A percentile compares a stretch with the other conserved stretches of the same genome.
These are phyloP conservation scores for Dictyophora rubrovolvata DNA, from an alignment of 768 basidiomycete genomes.

Conservation along the genomic window DNA sequence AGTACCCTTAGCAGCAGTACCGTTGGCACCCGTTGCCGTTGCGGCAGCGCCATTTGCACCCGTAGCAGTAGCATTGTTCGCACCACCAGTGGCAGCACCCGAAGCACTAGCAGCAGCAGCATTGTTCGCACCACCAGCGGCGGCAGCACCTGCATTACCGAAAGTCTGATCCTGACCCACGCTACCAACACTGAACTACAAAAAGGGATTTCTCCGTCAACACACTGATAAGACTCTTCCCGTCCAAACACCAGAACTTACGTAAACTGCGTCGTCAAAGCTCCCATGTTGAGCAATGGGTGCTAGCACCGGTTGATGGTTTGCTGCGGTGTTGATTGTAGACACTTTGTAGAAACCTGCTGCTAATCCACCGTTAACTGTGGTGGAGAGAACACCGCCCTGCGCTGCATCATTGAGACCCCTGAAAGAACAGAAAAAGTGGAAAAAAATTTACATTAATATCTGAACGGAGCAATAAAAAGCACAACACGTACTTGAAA, in stretches of 20 bases:
- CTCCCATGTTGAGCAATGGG: constrained; percentile 52
- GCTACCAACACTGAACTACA: constrained; percentile 21
- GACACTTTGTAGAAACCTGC: constrained; percentile 49
- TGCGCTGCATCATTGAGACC: constrained; percentile 34
- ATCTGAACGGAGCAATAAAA: neutral
- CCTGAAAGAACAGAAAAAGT: constrained; percentile 13
- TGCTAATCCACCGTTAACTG: constrained; percentile 45
- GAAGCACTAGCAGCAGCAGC: constrained; percentile 9
- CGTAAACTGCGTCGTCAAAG: constrained; percentile 52
- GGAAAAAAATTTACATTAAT: too few relatives aligned
- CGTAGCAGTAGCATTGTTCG: constrained; percentile 4
- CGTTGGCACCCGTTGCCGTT: constrained; percentile 5
- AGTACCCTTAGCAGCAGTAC: constrained; percentile 1
- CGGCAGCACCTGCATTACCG: constrained; percentile 9
- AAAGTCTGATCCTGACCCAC: constrained; percentile 8
- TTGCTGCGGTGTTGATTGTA: constrained; percentile 45
- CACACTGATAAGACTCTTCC: neutral
- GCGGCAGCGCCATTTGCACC: constrained; percentile 1
- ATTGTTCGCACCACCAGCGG: constrained; percentile 9
- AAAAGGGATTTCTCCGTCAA: constrained; percentile 17
- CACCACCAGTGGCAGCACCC: constrained; percentile 10
- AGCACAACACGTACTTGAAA: constrained; percentile 30
- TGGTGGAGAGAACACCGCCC: constrained; percentile 38
- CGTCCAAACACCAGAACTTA: constrained; percentile 22
- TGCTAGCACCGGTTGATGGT: constrained; percentile 50